Percentiles rank a stretch among this genome's conserved stretches.
Conservation (phyloP, 495 filamentous ascomycete species). For the Hypoxylon subgilvum region DNA sequence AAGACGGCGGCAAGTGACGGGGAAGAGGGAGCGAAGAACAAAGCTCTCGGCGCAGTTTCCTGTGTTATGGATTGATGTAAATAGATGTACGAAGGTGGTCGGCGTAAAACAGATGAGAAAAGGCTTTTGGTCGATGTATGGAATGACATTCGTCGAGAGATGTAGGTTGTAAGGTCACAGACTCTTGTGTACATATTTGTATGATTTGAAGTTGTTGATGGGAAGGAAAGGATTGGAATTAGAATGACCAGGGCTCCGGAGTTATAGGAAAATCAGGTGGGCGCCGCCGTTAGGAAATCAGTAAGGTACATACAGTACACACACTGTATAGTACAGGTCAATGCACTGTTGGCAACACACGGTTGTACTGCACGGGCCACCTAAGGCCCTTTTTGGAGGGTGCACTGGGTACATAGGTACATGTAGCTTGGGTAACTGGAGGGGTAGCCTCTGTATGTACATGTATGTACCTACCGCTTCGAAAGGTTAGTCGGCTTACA, state of each 20-base stretch:
- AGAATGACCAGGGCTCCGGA: slow-evolving; percentile 6
- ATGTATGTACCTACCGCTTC: too few species aligned
- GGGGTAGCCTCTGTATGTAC: not conserved
- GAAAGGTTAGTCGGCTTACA: too few species aligned
- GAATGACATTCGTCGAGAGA: slow-evolving; percentile 6
- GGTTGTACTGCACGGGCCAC: not conserved
- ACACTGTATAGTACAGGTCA: too few species aligned
- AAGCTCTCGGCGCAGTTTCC: not conserved
- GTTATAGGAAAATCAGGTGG: not conserved
- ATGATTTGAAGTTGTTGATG: slow-evolving; percentile 17
- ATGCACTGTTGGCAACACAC: too few species aligned
- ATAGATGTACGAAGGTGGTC: slow-evolving; percentile 12
- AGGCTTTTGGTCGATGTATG: slow-evolving; percentile 1
- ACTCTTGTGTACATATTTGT: slow-evolving; percentile 26
- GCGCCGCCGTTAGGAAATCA: too few species aligned
- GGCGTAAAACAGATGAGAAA: slow-evolving; percentile 12
- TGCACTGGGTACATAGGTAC: not conserved
- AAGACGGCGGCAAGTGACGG: slow-evolving; percentile 17
- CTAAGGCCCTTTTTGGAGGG: too few species aligned
- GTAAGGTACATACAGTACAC: too few species aligned
- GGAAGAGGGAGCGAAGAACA: not conserved
- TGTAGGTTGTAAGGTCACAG: not conserved
- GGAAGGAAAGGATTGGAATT: slow-evolving; percentile 17
- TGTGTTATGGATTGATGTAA: not conserved
- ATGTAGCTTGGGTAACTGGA: too few species aligned